phyloP scores from a whole-genome alignment of 164 flowering plant species.

The Nymphaea thermarum region DNA sequence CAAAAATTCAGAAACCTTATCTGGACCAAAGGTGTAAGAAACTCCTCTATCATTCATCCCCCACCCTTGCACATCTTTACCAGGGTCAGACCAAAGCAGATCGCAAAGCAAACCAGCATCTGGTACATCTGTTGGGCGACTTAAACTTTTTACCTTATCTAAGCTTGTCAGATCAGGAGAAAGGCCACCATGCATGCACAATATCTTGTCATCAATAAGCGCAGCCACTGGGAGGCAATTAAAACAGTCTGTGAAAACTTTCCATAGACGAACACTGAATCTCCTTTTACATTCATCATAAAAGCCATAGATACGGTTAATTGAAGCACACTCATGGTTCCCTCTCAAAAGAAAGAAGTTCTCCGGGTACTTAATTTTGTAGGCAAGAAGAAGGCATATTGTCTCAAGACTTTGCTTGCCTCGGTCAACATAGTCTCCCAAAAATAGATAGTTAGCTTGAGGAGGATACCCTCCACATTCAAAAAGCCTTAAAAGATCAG shows the following conservation, averaged over 20 bases:
- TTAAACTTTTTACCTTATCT: conserved; percentile 51
- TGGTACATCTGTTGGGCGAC: conserved; percentile 74
- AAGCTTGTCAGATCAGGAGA: conserved; percentile 60
- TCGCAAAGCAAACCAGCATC: conserved; percentile 81
- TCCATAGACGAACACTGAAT: conserved; percentile 72
- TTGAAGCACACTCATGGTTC: conserved; percentile 76
- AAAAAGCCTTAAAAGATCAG: conserved; percentile 67
- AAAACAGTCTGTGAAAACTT: conserved; percentile 61
- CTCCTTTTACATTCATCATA: conserved; percentile 86
- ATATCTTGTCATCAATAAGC: conserved; percentile 67
- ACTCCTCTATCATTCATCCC: conserved; percentile 85
- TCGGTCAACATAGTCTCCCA: conserved; percentile 84
- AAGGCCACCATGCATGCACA: conserved; percentile 93
- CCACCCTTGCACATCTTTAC: conserved; percentile 60
- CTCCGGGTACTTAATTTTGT: conserved; percentile 74
- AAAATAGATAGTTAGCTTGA: conserved; percentile 55
- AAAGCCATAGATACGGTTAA: conserved; percentile 77
- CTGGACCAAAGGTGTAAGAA: conserved; percentile 74
- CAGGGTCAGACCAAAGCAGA: conserved; percentile 84
- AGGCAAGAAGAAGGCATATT: conserved; percentile 75
- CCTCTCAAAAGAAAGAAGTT: conserved; percentile 71
- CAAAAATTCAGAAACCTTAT: conserved; percentile 59
- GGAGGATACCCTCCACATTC: conserved; percentile 84
- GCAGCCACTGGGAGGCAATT: conserved; percentile 89
- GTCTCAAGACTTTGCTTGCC: conserved; percentile 86